Percentiles rank a stretch among this genome's conserved stretches.
phyloP scores from a whole-genome alignment of 352 stramenopile genomes.

The Phytophthora sojae region DNA sequence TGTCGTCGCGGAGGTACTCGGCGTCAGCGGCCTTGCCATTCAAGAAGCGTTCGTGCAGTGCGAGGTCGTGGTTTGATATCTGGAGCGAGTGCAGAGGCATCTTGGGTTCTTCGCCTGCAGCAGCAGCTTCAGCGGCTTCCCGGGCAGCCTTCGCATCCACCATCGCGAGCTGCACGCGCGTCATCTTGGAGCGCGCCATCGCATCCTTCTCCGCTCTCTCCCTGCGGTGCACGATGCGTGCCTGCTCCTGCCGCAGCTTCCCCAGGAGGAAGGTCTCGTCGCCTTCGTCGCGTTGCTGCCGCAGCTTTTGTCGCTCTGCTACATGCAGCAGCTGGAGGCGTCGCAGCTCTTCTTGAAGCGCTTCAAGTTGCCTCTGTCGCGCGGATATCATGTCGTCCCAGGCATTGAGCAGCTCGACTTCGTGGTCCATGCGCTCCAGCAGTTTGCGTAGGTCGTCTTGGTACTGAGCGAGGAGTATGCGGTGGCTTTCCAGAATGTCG shows the following conservation, averaged over 20 bases:
- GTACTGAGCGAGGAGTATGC: conserved; percentile 56
- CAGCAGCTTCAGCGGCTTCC: conserved; percentile 19
- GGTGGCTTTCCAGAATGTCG: conserved; percentile 47
- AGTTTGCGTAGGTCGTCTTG: conserved; percentile 69
- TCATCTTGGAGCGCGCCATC: conserved; percentile 48
- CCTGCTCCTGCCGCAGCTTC: conserved; percentile 65
- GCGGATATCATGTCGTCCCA: conserved; percentile 76
- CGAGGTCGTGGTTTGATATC: conserved; percentile 79
- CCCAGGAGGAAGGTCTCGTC: conserved; percentile 72
- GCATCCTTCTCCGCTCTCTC: conserved; percentile 52
- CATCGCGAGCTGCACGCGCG: conserved; percentile 34
- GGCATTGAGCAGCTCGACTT: conserved; percentile 69
- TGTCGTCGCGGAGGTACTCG: conserved; percentile 64
- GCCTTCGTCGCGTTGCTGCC: conserved; percentile 67
- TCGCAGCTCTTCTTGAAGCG: conserved; percentile 63
- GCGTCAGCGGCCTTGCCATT: conserved; percentile 65
- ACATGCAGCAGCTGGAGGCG: conserved; percentile 65
- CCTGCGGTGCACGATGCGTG: conserved; percentile 51
- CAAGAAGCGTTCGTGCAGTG: conserved; percentile 75
- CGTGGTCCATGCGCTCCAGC: conserved; percentile 50
- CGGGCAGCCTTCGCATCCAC: conserved; percentile 28
- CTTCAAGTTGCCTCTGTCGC: conserved; percentile 63
- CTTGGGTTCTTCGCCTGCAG: conserved; percentile 46
- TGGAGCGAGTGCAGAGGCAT: conserved; percentile 59
- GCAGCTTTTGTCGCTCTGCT: conserved; percentile 66